A percentile compares a stretch with the other conserved stretches of the same genome.
phyloP scores from a whole-genome alignment of 139 green algal species.

The Chlorella sp. region DNA sequence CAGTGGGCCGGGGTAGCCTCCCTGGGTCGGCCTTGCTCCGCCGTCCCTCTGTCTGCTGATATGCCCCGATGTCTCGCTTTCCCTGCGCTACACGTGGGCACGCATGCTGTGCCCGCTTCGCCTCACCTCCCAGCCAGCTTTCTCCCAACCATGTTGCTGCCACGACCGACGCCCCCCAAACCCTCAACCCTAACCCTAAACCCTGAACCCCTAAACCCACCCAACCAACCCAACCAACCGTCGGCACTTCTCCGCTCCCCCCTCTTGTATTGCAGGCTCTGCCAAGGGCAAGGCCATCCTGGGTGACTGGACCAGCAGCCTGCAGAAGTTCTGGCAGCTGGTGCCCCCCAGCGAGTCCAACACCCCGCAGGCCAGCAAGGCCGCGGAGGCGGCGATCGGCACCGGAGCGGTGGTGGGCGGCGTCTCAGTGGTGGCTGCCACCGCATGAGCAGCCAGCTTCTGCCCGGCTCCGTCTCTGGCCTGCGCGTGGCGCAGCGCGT shows the following conservation, averaged over 20 bases:
- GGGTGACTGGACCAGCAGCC: slow-evolving; percentile 74
- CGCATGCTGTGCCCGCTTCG: neutral
- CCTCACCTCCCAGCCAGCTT: too few species aligned
- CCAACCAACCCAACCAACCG: too few species aligned
- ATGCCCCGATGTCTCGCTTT: neutral
- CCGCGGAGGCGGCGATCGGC: neutral
- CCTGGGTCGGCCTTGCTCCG: neutral
- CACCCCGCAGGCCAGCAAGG: slow-evolving; percentile 67
- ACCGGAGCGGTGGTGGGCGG: neutral
- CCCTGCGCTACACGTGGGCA: too few species aligned
- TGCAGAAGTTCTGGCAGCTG: slow-evolving; percentile 96
- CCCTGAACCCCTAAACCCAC: too few species aligned
- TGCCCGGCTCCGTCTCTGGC: too few species aligned
- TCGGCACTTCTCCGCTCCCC: neutral
- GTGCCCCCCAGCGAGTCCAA: slow-evolving; percentile 91
- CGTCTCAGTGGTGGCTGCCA: neutral
- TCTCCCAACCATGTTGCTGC: neutral
- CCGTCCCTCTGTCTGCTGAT: neutral
- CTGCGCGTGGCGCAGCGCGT: too few species aligned
- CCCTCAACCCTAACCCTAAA: neutral
- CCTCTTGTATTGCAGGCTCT: slow-evolving; percentile 1
- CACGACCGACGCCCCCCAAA: neutral
- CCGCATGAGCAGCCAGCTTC: slow-evolving; percentile 11
- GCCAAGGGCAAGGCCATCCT: slow-evolving; percentile 37
- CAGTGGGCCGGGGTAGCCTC: too few species aligned